Conservation (phyloP, 2,329 filamentous ascomycete genomes). For the Diaporthe amygdali region DNA sequence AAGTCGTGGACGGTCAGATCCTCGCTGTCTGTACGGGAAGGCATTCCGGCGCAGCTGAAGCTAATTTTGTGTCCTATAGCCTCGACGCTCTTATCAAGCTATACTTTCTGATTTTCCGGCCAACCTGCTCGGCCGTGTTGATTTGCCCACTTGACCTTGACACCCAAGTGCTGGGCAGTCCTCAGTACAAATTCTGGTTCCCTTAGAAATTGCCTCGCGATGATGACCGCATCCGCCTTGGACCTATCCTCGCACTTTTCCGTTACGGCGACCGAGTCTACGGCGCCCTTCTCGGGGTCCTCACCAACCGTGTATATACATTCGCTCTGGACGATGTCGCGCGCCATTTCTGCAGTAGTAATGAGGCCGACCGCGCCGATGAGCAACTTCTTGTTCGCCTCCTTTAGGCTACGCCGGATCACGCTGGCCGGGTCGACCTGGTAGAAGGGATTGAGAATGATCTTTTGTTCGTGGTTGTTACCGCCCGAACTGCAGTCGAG, state of each 20-base stretch:
- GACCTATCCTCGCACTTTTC: conserved; percentile 45
- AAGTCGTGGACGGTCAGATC: too few species aligned
- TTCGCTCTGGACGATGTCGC: conserved; percentile 57
- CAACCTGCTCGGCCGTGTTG: conserved; percentile 58
- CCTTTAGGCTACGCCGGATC: conserved; percentile 69
- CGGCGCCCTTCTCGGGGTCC: conserved; percentile 35
- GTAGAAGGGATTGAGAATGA: conserved; percentile 68
- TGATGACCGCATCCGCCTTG: conserved; percentile 72
- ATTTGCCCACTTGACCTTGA: conserved; percentile 73
- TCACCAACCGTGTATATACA: conserved; percentile 42
- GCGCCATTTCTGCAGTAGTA: conserved; percentile 70
- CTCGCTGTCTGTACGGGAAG: neutral
- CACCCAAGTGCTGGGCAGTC: conserved; percentile 73
- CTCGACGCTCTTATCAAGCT: neutral
- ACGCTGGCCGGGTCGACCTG: conserved; percentile 75
- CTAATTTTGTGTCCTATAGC: neutral
- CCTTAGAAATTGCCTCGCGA: conserved; percentile 79
- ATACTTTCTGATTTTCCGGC: conserved; percentile 25
- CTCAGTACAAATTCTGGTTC: conserved; percentile 80
- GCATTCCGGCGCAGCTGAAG: neutral
- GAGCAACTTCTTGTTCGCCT: conserved; percentile 56
- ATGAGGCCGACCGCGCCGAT: conserved; percentile 81
- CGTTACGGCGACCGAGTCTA: conserved; percentile 31
- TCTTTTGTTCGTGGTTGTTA: conserved; percentile 66
- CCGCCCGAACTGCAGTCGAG: conserved; percentile 83